Evolutionary conservation across 2,329 filamentous ascomycete genomes (phyloP).

Genomic region (Alternaria brassicae): DNA sequence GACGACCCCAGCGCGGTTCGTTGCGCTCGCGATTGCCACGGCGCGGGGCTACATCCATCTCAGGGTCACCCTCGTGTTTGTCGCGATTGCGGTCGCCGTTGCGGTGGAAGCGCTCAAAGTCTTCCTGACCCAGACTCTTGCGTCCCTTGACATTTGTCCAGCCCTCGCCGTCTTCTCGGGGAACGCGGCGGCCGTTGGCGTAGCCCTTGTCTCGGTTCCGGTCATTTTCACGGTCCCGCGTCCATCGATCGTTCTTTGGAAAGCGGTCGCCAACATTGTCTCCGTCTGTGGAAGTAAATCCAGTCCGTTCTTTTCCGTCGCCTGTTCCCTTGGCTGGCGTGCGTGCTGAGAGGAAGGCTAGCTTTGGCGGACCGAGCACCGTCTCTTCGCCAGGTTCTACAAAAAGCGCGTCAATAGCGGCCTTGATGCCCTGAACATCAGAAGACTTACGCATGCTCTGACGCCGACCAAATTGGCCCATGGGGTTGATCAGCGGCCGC

Average conservation of each 20-base stretch:
- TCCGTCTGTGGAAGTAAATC: conserved; percentile 48
- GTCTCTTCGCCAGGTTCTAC: conserved; percentile 75
- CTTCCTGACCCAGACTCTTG: conserved; percentile 75
- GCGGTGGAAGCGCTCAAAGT: conserved; percentile 72
- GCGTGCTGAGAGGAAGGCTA: conserved; percentile 77
- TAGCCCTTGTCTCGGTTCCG: conserved; percentile 45
- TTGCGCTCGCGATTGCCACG: conserved; percentile 71
- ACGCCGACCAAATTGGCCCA: conserved; percentile 47
- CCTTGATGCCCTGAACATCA: conserved; percentile 52
- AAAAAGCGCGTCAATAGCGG: conserved; percentile 42
- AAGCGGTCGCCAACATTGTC: conserved; percentile 48
- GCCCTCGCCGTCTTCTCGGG: conserved; percentile 67
- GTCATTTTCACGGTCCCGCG: conserved; percentile 53
- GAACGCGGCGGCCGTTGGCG: conserved; percentile 51
- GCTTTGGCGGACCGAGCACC: conserved; percentile 83
- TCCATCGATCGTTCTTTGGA: conserved; percentile 50
- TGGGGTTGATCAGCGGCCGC: conserved; percentile 44
- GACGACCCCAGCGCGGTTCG: conserved; percentile 74
- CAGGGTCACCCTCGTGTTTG: conserved; percentile 47
- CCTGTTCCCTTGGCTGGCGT: conserved; percentile 52
- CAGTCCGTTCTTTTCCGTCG: conserved; percentile 46
- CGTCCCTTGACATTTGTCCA: conserved; percentile 78
- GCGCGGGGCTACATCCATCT: conserved; percentile 59
- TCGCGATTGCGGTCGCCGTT: conserved; percentile 62
- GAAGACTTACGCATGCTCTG: conserved; percentile 57